A percentile compares a stretch with the other conserved stretches of the same genome.
phyloP scores from a whole-genome alignment of 768 basidiomycete species.

The Exsudoporus frostii region DNA sequence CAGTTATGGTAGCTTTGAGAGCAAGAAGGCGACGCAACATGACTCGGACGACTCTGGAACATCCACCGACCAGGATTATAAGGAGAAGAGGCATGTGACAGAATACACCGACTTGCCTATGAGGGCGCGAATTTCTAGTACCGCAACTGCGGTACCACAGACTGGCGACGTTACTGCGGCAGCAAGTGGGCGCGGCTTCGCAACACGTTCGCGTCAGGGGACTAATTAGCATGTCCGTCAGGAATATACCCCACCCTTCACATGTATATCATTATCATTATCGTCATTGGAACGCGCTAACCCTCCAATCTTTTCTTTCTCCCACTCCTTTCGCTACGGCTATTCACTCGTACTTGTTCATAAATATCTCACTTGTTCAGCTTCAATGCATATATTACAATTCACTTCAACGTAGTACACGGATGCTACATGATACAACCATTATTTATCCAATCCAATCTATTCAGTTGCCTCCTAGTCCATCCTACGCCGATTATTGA shows the following conservation, averaged over 20 bases:
- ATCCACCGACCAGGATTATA: conserved; percentile 30
- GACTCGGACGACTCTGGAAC: conserved; percentile 32
- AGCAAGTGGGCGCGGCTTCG: conserved; percentile 24
- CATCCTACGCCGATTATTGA: conserved; percentile 73
- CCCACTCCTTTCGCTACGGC: conserved; percentile 17
- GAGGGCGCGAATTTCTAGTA: conserved; percentile 56
- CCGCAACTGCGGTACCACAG: conserved; percentile 48
- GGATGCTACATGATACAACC: conserved; percentile 23
- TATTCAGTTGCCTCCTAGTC: conserved; percentile 36
- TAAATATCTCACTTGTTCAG: conserved; percentile 17
- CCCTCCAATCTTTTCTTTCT: conserved; percentile 13
- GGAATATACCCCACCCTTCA: conserved; percentile 28
- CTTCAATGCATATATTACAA: conserved; percentile 28
- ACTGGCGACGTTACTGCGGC: conserved; percentile 39
- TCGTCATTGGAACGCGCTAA: conserved; percentile 16
- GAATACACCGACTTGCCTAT: conserved; percentile 36
- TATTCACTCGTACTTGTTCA: conserved; percentile 27
- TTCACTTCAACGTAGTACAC: conserved; percentile 22
- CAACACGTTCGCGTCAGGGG: conserved; percentile 18
- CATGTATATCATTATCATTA: conserved; percentile 18
- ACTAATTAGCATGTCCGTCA: conserved; percentile 18
- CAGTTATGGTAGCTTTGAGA: conserved; percentile 53
- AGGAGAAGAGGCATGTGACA: conserved; percentile 27
- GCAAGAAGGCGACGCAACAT: conserved; percentile 20
- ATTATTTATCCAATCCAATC: conserved; percentile 11